Evolutionary conservation across 495 filamentous ascomycete genomes (phyloP).

Genomic region (Ascobolus immersus): DNA sequence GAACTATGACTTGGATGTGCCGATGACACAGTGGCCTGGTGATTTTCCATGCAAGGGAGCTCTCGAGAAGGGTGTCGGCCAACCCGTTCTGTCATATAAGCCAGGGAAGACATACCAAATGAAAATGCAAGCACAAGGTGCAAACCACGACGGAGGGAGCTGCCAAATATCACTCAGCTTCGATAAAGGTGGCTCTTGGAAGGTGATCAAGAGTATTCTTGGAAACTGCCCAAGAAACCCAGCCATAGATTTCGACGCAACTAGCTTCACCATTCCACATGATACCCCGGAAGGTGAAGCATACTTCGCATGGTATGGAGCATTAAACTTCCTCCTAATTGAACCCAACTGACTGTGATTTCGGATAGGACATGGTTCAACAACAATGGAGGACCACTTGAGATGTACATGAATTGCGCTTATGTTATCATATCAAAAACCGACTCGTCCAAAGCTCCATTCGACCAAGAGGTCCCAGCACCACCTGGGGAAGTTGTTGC

Average conservation of each 20-base stretch:
- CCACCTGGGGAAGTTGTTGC: too few relatives aligned
- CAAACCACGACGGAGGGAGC: slow-evolving; percentile 36
- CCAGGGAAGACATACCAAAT: too few relatives aligned
- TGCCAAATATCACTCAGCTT: slow-evolving; percentile 39
- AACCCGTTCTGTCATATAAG: too few relatives aligned
- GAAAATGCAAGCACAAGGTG: too few relatives aligned
- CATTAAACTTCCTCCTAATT: too few relatives aligned
- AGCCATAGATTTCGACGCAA: slow-evolving; percentile 12
- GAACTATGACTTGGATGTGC: too few relatives aligned
- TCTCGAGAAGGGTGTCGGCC: too few relatives aligned
- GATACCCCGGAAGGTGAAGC: slow-evolving; percentile 26
- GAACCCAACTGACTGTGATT: too few relatives aligned
- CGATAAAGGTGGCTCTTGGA: slow-evolving; percentile 29
- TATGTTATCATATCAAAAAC: slow-evolving; percentile 29
- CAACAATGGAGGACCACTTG: slow-evolving; percentile 36
- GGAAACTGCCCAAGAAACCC: slow-evolving; percentile 34
- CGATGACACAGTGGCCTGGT: too few relatives aligned
- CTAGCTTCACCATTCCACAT: slow-evolving; percentile 22
- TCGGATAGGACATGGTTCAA: slow-evolving; percentile 31
- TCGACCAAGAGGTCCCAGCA: too few relatives aligned
- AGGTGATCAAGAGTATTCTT: slow-evolving; percentile 36
- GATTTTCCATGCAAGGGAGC: too few relatives aligned
- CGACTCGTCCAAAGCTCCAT: too few relatives aligned
- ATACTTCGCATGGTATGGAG: slow-evolving; percentile 35
- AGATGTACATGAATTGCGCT: slow-evolving; percentile 46